phyloP scores from a whole-genome alignment of 2,329 filamentous ascomycete species.

The Phaeosphaeriaceae sp. region DNA sequence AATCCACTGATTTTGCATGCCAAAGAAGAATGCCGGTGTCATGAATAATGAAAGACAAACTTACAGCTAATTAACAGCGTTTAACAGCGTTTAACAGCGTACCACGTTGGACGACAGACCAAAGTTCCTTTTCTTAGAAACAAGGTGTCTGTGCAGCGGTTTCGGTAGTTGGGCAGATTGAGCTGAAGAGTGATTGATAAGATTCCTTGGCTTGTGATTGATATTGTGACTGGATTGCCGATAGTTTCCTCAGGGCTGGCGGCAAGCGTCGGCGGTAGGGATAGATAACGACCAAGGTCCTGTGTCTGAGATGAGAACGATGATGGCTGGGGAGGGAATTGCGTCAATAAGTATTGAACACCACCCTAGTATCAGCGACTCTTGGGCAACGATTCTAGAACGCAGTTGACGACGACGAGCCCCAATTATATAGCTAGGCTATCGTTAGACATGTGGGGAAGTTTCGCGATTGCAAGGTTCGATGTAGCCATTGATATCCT shows the following conservation, averaged over 20 bases:
- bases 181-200: slow-evolving; percentile 34
- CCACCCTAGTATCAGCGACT: slow-evolving; percentile 14
- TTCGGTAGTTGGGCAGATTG: slow-evolving; percentile 20
- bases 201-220: slow-evolving; percentile 15
- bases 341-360: slow-evolving; percentile 33
- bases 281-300: too few relatives aligned
- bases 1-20: slow-evolving; percentile 4
- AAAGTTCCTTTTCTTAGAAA: slow-evolving; percentile 13
- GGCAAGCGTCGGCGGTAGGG: slow-evolving; percentile 38
- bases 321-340: slow-evolving; percentile 18
- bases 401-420: slow-evolving; percentile 30
- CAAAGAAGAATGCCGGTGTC: slow-evolving; percentile 15
- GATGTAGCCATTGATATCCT: slow-evolving; percentile 37
- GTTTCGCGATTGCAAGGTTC: slow-evolving; percentile 36
- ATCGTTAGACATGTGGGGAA: slow-evolving; percentile 33
- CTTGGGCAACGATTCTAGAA: slow-evolving; percentile 33
- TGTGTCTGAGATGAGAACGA: slow-evolving; percentile 21
- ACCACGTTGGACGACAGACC: slow-evolving; percentile 29
- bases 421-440: slow-evolving; percentile 29
- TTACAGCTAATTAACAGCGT: slow-evolving; percentile 31
- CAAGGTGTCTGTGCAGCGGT: slow-evolving; percentile 14
- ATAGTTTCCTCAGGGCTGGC: slow-evolving; percentile 35
- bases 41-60: slow-evolving; percentile 23
- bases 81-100: too few relatives aligned
- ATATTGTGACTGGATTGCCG: slow-evolving; percentile 33